Percentiles rank a stretch among this genome's conserved stretches.
Evolutionary conservation across 148 eudicot species (phyloP).

Genomic region (Talinum fruticosum): DNA sequence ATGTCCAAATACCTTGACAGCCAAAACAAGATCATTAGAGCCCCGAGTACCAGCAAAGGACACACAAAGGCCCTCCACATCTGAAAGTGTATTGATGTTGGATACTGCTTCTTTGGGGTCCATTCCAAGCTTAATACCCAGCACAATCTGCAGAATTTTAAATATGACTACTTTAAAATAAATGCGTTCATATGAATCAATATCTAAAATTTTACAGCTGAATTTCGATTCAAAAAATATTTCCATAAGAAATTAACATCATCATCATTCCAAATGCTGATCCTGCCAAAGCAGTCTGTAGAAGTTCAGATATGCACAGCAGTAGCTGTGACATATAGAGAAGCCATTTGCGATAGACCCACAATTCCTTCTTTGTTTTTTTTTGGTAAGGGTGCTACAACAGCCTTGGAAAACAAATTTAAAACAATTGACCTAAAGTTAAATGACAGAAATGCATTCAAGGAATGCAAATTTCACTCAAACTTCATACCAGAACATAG

Average conservation of each 20-base stretch:
- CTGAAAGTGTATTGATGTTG: slow-evolving; percentile 78
- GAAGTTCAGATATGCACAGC: not conserved
- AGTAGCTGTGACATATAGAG: no score
- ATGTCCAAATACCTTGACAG: slow-evolving; percentile 65
- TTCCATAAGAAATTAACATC: no score
- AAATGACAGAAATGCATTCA: not conserved
- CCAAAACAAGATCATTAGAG: slow-evolving; percentile 80
- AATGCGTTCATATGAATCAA: not conserved
- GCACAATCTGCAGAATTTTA: slow-evolving; percentile 63
- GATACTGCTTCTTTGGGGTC: slow-evolving; percentile 69
- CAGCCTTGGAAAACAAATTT: not conserved
- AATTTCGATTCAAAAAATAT: no score
- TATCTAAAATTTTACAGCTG: not conserved
- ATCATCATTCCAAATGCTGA: not conserved
- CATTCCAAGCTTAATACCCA: slow-evolving; percentile 90
- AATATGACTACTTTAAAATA: not conserved
- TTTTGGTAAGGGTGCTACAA: no score
- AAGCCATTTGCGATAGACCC: not conserved
- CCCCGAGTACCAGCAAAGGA: slow-evolving; percentile 62
- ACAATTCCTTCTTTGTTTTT: no score
- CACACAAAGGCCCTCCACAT: slow-evolving; percentile 90
- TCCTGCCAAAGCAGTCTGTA: not conserved
- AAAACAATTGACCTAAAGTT: not conserved
- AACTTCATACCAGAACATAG: not conserved
- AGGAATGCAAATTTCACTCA: not conserved